These are phyloP conservation scores for Pleomassaria siparia DNA, from an alignment of 2,329 filamentous ascomycete genomes.

Conservation along the genomic window DNA sequence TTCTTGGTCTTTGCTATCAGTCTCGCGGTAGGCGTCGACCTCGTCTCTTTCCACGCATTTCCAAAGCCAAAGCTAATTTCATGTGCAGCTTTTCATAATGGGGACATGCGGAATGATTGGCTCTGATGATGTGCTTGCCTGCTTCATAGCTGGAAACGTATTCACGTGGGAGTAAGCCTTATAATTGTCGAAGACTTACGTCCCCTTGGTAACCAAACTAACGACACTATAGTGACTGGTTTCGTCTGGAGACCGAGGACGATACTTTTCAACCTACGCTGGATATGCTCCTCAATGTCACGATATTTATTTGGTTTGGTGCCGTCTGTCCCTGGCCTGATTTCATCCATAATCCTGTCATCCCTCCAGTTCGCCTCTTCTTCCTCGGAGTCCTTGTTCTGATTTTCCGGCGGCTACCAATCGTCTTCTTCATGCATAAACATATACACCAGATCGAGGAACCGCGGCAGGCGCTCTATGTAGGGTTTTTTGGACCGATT, in stretches of 20 bases:
- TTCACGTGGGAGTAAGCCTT: conserved; percentile 77
- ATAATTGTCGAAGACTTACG: not conserved
- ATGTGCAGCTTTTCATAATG: conserved; percentile 70
- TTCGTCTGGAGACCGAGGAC: conserved; percentile 82
- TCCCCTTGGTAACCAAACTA: not conserved
- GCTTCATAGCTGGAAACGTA: conserved; percentile 86
- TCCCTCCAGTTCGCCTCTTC: conserved; percentile 73
- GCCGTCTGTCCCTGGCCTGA: conserved; percentile 78
- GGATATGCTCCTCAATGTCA: conserved; percentile 89
- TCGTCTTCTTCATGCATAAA: conserved; percentile 72
- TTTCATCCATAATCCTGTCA: conserved; percentile 68
- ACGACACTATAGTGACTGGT: conserved; percentile 67
- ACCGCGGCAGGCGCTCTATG: conserved; percentile 74
- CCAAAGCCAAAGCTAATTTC: not conserved
- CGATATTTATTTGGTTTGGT: conserved; percentile 89
- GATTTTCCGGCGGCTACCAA: conserved; percentile 74
- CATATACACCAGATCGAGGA: conserved; percentile 79
- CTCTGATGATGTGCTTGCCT: conserved; percentile 86
- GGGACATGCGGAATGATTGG: conserved; percentile 86
- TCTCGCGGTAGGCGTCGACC: conserved; percentile 63
- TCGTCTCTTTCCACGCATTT: not conserved
- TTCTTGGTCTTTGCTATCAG: conserved; percentile 86
- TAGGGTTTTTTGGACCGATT: conserved; percentile 91
- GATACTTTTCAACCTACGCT: conserved; percentile 93
- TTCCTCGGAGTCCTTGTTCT: conserved; percentile 74